Base-by-base conservation (phyloP, 441 rosid genomes). In the Populus hybrid region DNA sequence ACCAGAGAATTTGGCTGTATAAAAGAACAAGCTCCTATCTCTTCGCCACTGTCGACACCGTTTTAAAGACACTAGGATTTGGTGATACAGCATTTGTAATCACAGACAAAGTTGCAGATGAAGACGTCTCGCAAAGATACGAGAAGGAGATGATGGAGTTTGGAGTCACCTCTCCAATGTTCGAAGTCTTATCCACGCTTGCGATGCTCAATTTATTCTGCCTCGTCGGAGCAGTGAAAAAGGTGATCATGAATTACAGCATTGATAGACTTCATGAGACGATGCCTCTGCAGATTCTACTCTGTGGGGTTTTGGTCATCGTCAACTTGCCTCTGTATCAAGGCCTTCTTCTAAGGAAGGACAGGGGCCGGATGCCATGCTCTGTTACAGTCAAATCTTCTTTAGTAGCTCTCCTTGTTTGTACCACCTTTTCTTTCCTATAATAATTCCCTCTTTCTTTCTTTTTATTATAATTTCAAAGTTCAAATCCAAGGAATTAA, bases 1-100 rank as follows among this genome's bases (percentile, higher is more conserved):
- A 88, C 18, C 93, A 89, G 82, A 77, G 96, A 74, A 86, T 86
- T 20, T 91, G 95, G 94, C 85, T 92, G 46, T 92, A 88, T 57
- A 88, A 86, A 77, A 87, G 97, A 84, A 89, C 92, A 67, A 87
- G 87, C 69, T 86, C 97, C 21, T 91, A 86, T 78, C 75, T 92
- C 6, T 89, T 91, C 3, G 94, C 88, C 38, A 78, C 88, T 86
- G 32, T 73, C 0, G 90, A 89, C 77, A 84, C 89, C 12, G 72
- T 88, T 24, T 12, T 68, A 53, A 87, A 78, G 80, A 9, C 40
- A 14, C 30, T 84, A 32, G 94, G 95, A 63, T 81, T 88, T 35
- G 82, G 87, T 0, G 88, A 89, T 35, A 71, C 87, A 20, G 84
- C 79, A 4, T 94, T 94, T 53, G 88, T 82, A 63, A 85, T 92